Base-by-base conservation (phyloP, 1,139 yeast genomes). In the Debaryomycetaceae sp. region DNA sequence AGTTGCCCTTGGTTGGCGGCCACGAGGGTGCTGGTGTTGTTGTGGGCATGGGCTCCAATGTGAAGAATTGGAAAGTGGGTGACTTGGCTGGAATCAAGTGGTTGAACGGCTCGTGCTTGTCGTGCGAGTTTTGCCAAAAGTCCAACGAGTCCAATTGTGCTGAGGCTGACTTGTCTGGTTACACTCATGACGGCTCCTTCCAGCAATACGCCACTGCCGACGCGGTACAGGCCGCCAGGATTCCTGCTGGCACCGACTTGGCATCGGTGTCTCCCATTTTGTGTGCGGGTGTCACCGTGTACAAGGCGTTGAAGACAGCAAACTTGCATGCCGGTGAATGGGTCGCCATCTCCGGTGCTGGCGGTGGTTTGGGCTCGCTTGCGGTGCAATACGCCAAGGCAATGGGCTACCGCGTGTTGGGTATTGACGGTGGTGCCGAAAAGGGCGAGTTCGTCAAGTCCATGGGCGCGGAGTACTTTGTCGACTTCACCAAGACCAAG, bases 1-100 rank as follows among this genome's bases (percentile, higher is more conserved):
- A 79, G 57, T 65, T 75, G 41, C 86, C 86, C 15, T 61, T 78
- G 44, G 84, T 80, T 32, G 88, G 86, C 42, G 93, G 93, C 49
- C 93, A 83, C 66, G 93, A 83, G 61, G 91, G 91, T 62, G 88
- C 89, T 23, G 93, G 93, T 59, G 75, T 75, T 23, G 91, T 83
- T 41, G 89, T 81, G 37, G 86, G 48, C 71, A 44, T 75, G 65
- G 93, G 91, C 51, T 63, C 63, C 27, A 68, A 75, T 43, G 93
- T 82, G 44, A 69, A 61, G 46, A 78, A 80, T 25, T 80, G 83
- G 65, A 71, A 80, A 51, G 56, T 80, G 48, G 93, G 93, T 49
- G 91, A 83, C 55, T 65, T 56, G 32, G 93, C 91, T 37, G 93
- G 91, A 53, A 65, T 82, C 52, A 82, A 83, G 58, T 71, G 76